Conservation (phyloP, 2,329 filamentous ascomycete species). For the Ophiostoma sp. region DNA sequence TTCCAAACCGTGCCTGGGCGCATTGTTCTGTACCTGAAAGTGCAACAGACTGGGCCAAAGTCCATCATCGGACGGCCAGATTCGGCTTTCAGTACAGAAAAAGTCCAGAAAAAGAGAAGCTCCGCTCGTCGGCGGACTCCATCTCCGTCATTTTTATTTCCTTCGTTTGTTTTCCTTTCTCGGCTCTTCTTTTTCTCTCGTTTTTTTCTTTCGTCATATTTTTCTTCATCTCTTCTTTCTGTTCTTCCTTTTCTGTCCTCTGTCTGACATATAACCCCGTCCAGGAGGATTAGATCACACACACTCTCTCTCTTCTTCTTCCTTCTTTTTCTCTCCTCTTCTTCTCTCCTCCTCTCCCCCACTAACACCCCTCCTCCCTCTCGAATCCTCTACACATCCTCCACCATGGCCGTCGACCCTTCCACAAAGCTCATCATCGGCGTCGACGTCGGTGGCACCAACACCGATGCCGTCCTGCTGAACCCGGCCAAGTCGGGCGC, state of each 20-base stretch:
- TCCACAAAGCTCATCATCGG: slow-evolving; percentile 38
- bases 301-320: not conserved
- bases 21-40: not conserved
- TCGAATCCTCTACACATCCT: not conserved
- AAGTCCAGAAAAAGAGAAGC: not conserved
- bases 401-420: slow-evolving; percentile 11
- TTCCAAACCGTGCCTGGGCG: not conserved
- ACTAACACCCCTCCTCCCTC: not conserved
- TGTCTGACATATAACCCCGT: not conserved
- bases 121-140: slow-evolving; percentile 13
- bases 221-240: not conserved
- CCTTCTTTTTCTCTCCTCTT: not conserved
- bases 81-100: not conserved
- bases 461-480: slow-evolving; percentile 35
- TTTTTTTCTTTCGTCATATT: not conserved
- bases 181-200: not conserved
- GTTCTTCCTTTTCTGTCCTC: not conserved
- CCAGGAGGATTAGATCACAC: not conserved
- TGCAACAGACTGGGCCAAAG: not conserved
- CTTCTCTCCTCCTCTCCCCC: not conserved
- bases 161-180: not conserved
- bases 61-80: not conserved
- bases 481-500: slow-evolving; percentile 33
- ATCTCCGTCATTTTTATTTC: not conserved
- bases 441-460: slow-evolving; percentile 44